Base-by-base conservation (phyloP, 306 rosid species). In the Dalbergia oliveri region DNA sequence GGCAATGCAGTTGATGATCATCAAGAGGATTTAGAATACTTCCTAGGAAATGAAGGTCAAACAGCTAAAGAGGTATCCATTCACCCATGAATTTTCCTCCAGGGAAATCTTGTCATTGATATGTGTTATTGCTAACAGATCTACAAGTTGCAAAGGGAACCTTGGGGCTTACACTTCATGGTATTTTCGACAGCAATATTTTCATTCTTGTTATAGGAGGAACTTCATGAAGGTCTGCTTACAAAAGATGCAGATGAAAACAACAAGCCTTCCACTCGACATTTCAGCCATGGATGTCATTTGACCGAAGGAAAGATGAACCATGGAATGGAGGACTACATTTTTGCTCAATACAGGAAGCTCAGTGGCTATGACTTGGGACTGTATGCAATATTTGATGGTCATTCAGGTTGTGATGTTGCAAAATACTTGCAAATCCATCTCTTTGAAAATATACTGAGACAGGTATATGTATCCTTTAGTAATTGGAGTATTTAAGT, bases 251-350 rank as follows among this genome's bases (percentile, higher is more conserved):
- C 13, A 18, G 76, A 72, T 54, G 77, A 72, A 26, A 78, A 74
- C 3, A 60, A 80, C 16, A 51, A 67, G 8, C 18, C 60, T 64
- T 23, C 56, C 2, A 6, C 34, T 34, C 50, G 87, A 84, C 35
- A 75, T 50, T 79, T 86, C 82, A 86, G 72, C 59, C 89, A 89
- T 79, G 96, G 96, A 69, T 87, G 45, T 57, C 74, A 87, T 73
- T 69, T 82, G 79, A 79, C 81, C 16, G 74, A 81, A 57, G 96
- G 93, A 59, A 77, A 82, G 81, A 73, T 84, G 85, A 54, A 51
- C 11, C 91, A 91, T 76, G 88, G 83, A 78, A 91, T 91, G 93
- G 91, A 87, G 68, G 96, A 91, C 78, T 86, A 86, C 71, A 66
- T 91, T 66, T 85, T 80, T 47, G 86, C 94, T 60, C 75, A 88